Percentiles rank a stretch among this genome's conserved stretches.
These are phyloP conservation scores for Arthrobotrys entomopaga DNA, from an alignment of 2,329 filamentous ascomycete species.

Conservation along the genomic window DNA sequence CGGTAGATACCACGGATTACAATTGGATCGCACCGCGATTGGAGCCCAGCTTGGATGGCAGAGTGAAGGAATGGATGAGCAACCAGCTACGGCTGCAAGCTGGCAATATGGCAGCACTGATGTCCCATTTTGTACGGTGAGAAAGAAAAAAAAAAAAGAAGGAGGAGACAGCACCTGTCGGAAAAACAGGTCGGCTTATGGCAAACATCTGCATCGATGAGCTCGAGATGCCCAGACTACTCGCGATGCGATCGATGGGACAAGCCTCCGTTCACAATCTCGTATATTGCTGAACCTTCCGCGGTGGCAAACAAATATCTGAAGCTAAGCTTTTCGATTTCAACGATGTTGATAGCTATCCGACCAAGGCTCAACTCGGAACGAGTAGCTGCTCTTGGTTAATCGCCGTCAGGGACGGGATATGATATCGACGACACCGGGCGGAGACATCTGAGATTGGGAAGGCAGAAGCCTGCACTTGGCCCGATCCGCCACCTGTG, in stretches of 20 bases:
- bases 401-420: slow-evolving; percentile 15
- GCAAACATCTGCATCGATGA: neutral
- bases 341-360: neutral
- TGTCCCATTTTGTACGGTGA: slow-evolving; percentile 26
- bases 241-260: no score
- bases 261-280: no score
- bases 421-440: slow-evolving; percentile 32
- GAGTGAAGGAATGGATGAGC: slow-evolving; percentile 35
- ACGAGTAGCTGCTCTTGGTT: slow-evolving; percentile 26
- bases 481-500: slow-evolving; percentile 26
- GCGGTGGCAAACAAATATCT: no score
- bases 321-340: no score
- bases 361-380: slow-evolving; percentile 18
- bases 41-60: slow-evolving; percentile 21
- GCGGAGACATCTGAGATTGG: slow-evolving; percentile 44
- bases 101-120: slow-evolving; percentile 29
- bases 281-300: no score
- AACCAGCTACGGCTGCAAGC: slow-evolving; percentile 35
- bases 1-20: slow-evolving; percentile 34
- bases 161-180: neutral
- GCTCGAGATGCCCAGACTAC: neutral
- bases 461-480: slow-evolving; percentile 36
- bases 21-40: slow-evolving; percentile 32
- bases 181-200: no score
- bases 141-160: neutral